Evolutionary conservation across 2,329 filamentous ascomycete species (phyloP).

Genomic region (Neophaeococcomyces mojaviensis): DNA sequence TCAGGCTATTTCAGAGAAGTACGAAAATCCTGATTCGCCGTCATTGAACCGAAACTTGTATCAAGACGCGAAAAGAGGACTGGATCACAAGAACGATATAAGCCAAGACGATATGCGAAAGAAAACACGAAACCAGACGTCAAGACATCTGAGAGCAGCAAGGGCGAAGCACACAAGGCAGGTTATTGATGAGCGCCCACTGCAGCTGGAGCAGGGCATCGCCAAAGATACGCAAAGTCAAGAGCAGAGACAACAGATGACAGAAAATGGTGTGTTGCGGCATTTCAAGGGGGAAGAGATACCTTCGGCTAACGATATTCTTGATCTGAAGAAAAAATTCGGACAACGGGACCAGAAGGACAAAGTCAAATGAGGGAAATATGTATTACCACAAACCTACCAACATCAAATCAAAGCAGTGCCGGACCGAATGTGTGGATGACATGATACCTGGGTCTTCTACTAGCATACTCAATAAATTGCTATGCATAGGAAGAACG

Average conservation of each 20-base stretch:
- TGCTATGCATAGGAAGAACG: no score
- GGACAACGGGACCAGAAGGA: no score
- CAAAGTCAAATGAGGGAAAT: no score
- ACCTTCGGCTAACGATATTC: not conserved
- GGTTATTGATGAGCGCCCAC: not conserved
- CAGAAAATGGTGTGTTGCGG: not conserved
- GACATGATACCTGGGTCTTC: no score
- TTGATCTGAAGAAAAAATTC: no score
- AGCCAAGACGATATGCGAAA: not conserved
- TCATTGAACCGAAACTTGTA: not conserved
- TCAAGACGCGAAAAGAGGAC: no score
- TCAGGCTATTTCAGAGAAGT: not conserved
- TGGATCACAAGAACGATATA: not conserved
- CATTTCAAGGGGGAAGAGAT: not conserved
- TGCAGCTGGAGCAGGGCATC: not conserved
- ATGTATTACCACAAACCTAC: no score
- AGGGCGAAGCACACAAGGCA: not conserved
- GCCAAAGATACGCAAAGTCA: not conserved
- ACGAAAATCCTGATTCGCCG: not conserved
- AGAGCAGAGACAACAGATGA: not conserved
- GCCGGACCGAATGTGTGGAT: no score
- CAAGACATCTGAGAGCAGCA: not conserved
- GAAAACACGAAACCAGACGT: not conserved
- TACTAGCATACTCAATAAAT: no score
- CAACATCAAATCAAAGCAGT: no score